Base-by-base conservation (phyloP, 2,329 filamentous ascomycete genomes). In the Esteya vermicola region DNA sequence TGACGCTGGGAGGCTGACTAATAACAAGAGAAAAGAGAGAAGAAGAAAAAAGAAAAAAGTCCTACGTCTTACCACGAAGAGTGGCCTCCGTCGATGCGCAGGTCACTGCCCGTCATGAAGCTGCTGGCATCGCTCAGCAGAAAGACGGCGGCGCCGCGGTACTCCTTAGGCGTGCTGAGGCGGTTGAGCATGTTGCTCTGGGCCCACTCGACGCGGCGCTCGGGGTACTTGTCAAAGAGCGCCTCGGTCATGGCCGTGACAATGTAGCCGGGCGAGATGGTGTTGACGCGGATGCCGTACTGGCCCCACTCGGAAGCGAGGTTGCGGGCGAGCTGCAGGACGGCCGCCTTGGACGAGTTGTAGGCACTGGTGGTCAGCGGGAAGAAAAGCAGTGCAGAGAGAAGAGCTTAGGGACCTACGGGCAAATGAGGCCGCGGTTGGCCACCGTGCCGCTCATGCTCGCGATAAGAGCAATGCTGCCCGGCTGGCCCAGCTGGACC, bases 161-260 rank as follows among this genome's bases (percentile, higher is more conserved):
- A 84, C 56, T 86, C 81, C 36, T 75, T 64, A 0, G 81, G 79
- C 19, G 59, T 61, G 52, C 78, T 81, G 44, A 85, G 63, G 26
- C 75, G 69, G 22, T 71, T 76, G 39, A 93, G 66, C 85, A 93
- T 91, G 59, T 93, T 93, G 59, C 89, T 78, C 50, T 70, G 79
- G 14, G 82, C 75, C 86, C 86, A 93, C 44, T 78, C 70, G 21
- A 57, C 58, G 45, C 63, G 62, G 39, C 72, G 67, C 51, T 86
- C 81, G 0, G 85, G 85, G 48, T 74, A 82, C 47, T 81, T 68
- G 47, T 77, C 68, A 52, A 94, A 91, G 25, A 93, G 70, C 43
- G 74, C 71, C 54, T 84, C 74, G 2, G 89, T 83, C 86, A 94
- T 93, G 19, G 80, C 75, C 2, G 82, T 86, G 19, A 81, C 71